Evolutionary conservation across 106 monocot genomes (phyloP), one percentile per base, ranked within the genome.

Genomic region (Ottelia alismoides): DNA sequence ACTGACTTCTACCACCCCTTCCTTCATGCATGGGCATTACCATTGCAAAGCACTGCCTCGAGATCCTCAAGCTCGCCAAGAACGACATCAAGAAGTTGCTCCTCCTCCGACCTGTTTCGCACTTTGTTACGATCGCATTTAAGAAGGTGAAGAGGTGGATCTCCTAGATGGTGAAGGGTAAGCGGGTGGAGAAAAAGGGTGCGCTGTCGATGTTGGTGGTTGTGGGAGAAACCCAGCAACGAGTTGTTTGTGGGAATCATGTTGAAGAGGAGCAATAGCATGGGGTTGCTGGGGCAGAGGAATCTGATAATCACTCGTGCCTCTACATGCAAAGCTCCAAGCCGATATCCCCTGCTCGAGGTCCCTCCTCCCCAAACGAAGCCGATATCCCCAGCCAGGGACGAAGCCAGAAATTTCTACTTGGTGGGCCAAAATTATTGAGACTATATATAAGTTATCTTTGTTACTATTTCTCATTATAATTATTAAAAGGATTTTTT

Each of bases 11-110:
- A 75, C 64, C 84, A 91, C 57, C 75, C 77, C 52, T 76, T 91
- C 74, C 81, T 91, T 57, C 71, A 50, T 84, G 90, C 78, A 85
- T 91, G 90, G 90, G 90, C 44, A 53, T 91, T 72, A 63, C 84
- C 45, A 64, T 81, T 16, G 76, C 72, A 56, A 81, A 81, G 60
- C 81, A 81, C 61, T 59, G 81, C 2, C 72, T 81, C 0, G 68
- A 81, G 61, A 81, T 81, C 23, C 64, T 81, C 60, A 81, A 73
- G 65, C 67, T 83, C 22, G 66, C 82, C 27, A 67, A 46, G 17
- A 65, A 69, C 25, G 22, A 51, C 53, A 31, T 7, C 32, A 28
- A 27, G 17, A 50, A 7, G 27, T 22, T 21, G 22, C 14, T 7
- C 29, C 2, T 27, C 11, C 47, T 52, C 16, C 44, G 1, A 0